phyloP scores from a whole-genome alignment of 352 stramenopile species.

The Pythium biforme region DNA sequence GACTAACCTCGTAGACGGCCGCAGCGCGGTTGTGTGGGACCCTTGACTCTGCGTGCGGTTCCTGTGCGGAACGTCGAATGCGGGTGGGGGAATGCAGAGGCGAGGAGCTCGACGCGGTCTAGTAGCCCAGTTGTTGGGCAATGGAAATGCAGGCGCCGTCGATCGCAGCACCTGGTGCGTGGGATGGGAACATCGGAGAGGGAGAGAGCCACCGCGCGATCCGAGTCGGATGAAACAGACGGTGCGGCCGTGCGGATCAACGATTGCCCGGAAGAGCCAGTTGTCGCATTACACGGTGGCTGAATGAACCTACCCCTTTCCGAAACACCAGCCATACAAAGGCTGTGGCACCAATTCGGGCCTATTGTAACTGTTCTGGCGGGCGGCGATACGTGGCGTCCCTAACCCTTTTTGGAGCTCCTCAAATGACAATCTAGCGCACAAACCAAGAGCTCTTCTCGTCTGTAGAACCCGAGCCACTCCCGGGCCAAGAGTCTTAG shows the following conservation, averaged over 20 bases:
- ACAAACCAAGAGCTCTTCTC: too few relatives aligned
- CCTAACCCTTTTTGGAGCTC: too few relatives aligned
- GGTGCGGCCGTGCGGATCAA: slow-evolving; percentile 1
- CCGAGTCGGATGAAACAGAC: slow-evolving; percentile 5
- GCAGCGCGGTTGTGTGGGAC: background rate
- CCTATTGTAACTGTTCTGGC: too few relatives aligned
- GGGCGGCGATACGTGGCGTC: too few relatives aligned
- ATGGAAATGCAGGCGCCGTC: background rate
- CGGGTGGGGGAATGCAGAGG: background rate
- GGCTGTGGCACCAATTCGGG: too few relatives aligned
- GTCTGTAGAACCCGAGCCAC: too few relatives aligned
- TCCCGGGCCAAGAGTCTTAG: too few relatives aligned
- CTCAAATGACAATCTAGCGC: too few relatives aligned
- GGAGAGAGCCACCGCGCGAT: background rate
- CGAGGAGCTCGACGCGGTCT: background rate
- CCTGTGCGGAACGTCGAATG: slow-evolving; percentile 13
- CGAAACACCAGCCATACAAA: background rate
- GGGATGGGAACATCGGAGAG: slow-evolving; percentile 3
- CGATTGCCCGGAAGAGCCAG: background rate
- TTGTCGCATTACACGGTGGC: slow-evolving; percentile 8
- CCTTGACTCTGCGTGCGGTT: slow-evolving; percentile 7
- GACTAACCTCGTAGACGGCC: background rate
- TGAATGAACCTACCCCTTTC: background rate
- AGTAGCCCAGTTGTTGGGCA: background rate
- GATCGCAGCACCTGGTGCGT: slow-evolving; percentile 1